Evolutionary conservation across 306 rosid species (phyloP).

Genomic region (Cercis canadensis): DNA sequence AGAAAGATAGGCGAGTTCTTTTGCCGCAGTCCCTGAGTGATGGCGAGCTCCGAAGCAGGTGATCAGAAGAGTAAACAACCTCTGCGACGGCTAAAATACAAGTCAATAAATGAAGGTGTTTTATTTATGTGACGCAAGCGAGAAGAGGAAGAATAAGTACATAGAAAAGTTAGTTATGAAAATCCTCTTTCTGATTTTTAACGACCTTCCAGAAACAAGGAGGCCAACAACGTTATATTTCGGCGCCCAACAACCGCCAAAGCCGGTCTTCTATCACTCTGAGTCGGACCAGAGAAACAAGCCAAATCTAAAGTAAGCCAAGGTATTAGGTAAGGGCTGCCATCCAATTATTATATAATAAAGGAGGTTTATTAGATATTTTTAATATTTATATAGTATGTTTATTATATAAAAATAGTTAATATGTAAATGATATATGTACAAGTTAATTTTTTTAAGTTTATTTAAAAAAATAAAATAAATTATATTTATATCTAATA

Average conservation of each 20-base stretch:
- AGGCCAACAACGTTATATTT: background rate
- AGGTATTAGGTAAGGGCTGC: background rate
- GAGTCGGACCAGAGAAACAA: conserved; percentile 4
- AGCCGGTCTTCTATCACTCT: background rate
- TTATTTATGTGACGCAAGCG: conserved; percentile 5
- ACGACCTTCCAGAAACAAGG: background rate
- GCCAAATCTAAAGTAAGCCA: background rate
- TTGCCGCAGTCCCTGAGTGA: background rate
- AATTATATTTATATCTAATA: too few relatives aligned
- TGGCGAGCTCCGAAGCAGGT: background rate
- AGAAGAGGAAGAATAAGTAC: background rate
- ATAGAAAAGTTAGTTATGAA: conserved; percentile 20
- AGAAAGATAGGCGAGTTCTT: background rate
- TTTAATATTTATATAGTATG: too few relatives aligned
- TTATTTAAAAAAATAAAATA: too few relatives aligned
- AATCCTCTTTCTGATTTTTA: background rate
- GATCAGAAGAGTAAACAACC: conserved; percentile 8
- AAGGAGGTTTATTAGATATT: too few relatives aligned
- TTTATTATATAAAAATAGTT: too few relatives aligned
- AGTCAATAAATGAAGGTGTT: conserved; percentile 24
- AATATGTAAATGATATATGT: too few relatives aligned
- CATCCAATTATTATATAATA: too few relatives aligned
- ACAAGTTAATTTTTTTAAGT: too few relatives aligned
- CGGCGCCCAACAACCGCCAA: conserved; percentile 16
- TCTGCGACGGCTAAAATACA: conserved; percentile 19